Base-by-base conservation (phyloP, 345 rosid genomes). In the Pistacia atlantica region DNA sequence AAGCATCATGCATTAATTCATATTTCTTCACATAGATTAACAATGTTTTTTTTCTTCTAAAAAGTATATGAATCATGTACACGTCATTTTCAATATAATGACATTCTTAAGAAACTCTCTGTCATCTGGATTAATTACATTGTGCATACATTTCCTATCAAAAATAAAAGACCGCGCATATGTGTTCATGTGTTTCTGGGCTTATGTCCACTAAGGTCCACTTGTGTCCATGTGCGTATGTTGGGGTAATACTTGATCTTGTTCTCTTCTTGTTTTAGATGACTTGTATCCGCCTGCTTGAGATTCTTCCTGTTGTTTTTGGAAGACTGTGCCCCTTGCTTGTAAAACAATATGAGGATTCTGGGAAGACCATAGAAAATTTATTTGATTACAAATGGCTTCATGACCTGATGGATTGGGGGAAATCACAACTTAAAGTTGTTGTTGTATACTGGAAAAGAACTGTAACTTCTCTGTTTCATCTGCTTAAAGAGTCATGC, bases 371-470 rank as follows among this genome's bases (percentile, higher is more conserved):
- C 59, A 65, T 77, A 78, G 80, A 76, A 77, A 79, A 80, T 74
- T 77, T 75, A 51, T 73, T 83, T 54, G 90, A 87, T 83, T 84
- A 88, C 42, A 75, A 85, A 75, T 95, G 99, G 99, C 94, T 95
- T 80, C 89, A 87, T 86, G 94, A 92, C 86, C 87, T 95, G 84
- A 81, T 89, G 76, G 93, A 93, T 52, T 95, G 99, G 99, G 98
- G 96, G 70, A 90, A 87, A 81, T 95, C 99, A 46, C 87, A 91
- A 74, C 97, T 90, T 69, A 93, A 90, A 80, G 98, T 93, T 63
- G 79, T 95, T 56, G 71, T 88, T 80, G 90, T 90, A 18, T 93
- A 95, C 72, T 95, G 99, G 99, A 95, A 85, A 83, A 89, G 90
- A 74, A 85, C 97, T 62, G 78, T 92, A 69, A 83, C 73, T 59